phyloP scores from a whole-genome alignment of 805 yeast species.

The Diddensiella caesifluorescens region DNA sequence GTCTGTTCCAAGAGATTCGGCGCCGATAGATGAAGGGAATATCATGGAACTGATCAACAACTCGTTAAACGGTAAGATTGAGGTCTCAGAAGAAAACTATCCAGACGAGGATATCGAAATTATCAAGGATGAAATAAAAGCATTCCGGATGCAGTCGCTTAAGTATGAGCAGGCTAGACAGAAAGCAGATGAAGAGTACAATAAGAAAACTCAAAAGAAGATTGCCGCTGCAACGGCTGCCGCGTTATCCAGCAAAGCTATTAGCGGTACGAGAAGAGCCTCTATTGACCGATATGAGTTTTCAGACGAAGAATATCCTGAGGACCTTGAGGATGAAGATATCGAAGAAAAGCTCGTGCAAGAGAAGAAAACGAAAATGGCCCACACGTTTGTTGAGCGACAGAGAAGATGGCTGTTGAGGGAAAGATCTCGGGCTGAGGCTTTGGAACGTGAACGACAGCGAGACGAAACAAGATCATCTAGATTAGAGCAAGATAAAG shows the following conservation, averaged over 20 bases:
- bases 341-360: conserved; percentile 9
- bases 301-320: conserved; percentile 11
- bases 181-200: conserved; percentile 15
- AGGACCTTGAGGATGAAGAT: conserved; percentile 12
- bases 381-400: conserved; percentile 26
- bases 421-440: conserved; percentile 34
- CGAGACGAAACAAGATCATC: conserved; percentile 14
- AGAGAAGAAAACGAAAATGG: conserved; percentile 9
- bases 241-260: conserved; percentile 3
- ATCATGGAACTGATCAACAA: conserved; percentile 1
- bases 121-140: conserved; percentile 19
- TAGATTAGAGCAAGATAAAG: conserved; percentile 5
- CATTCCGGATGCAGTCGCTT: conserved; percentile 21
- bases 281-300: background rate
- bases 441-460: conserved; percentile 20
- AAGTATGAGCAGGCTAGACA: conserved; percentile 13
- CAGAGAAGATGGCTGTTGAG: conserved; percentile 35
- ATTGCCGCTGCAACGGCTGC: conserved; percentile 12
- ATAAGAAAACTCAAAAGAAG: conserved; percentile 14
- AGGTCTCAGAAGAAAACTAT: conserved; percentile 1
- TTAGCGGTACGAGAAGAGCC: conserved; percentile 5
- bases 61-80: background rate
- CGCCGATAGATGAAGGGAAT: background rate
- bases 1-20: background rate
- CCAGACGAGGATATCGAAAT: conserved; percentile 9